Base-by-base conservation (phyloP, 192 early-diverging fungal genomes). In the Glomus cerebriforme region DNA sequence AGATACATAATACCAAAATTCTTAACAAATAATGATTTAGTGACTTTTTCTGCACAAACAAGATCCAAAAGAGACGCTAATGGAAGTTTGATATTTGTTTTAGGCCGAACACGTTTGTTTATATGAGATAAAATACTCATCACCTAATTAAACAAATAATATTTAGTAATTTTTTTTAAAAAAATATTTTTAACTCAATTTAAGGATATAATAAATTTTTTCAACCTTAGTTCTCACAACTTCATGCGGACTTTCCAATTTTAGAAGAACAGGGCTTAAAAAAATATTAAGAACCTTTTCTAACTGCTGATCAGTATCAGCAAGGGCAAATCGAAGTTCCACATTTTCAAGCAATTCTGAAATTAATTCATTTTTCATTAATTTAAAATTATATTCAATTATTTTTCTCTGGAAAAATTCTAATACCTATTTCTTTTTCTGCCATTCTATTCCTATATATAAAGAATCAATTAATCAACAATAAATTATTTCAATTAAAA, bases 1-100 rank as follows among this genome's bases (percentile, higher is more conserved):
- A 98, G 74, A 62, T 96, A 98, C 78, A 98, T 91, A 6, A 97
- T 84, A 12, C 90, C 88, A 80, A 98, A 94, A 80, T 92, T 92
- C 63, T 90, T 91, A 19, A 95, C 89, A 63, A 94, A 86, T 15
- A 82, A 78, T 0, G 83, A 79, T 0, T 82, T 67, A 10, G 63
- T 76, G 1, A 80, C 69, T 17, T 85, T 79, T 12, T 84, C 86
- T 27, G 65, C 62, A 39, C 86, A 81, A 22, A 92, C 92, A 65
- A 92, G 88, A 19, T 87, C 83, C 1, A 95, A 47, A 2, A 98
- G 82, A 22, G 89, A n/a, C 5, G 82, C 77, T 1, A 90, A 80
- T 15, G 95, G 96, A 13, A 95, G 80, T 47, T 83, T 84, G 34
- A 96, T 85, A 1, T 77, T 75, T 0, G 83, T 80, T 66, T 88